phyloP scores from a whole-genome alignment of 768 basidiomycete genomes.

The Termitomyces sp. region DNA sequence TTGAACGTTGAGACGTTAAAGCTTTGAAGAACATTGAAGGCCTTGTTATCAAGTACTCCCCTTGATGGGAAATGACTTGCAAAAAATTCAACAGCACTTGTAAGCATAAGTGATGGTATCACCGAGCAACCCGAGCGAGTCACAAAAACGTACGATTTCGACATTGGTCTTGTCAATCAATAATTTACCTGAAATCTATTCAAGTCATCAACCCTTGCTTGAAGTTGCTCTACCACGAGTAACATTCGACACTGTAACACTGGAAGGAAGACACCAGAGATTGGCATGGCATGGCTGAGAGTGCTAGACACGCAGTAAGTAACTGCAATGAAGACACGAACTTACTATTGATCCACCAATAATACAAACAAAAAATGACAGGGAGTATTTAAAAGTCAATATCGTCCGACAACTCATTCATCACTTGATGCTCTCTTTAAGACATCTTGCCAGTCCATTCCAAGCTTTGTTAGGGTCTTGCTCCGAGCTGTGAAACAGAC shows the following conservation, averaged over 20 bases:
- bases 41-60: too few relatives aligned
- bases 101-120: neutral
- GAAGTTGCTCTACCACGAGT: too few relatives aligned
- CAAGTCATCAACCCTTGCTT: neutral
- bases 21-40: too few relatives aligned
- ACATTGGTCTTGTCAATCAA: neutral
- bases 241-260: neutral
- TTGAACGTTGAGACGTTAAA: too few relatives aligned
- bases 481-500: conserved; percentile 51
- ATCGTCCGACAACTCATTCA: conserved; percentile 26
- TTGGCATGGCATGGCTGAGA: neutral
- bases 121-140: neutral
- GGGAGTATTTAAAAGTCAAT: neutral
- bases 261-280: neutral
- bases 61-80: neutral
- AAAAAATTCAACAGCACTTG: neutral
- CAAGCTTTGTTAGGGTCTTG: conserved; percentile 71
- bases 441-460: conserved; percentile 79
- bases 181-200: neutral
- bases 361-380: neutral
- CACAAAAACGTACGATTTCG: neutral
- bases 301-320: neutral
- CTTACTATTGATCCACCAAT: neutral
- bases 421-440: conserved; percentile 62
- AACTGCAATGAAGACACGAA: neutral